Evolutionary conservation across 2,329 filamentous ascomycete species (phyloP), one percentile per base, ranked within the genome.

Genomic region (Cercospora nicotianae): DNA sequence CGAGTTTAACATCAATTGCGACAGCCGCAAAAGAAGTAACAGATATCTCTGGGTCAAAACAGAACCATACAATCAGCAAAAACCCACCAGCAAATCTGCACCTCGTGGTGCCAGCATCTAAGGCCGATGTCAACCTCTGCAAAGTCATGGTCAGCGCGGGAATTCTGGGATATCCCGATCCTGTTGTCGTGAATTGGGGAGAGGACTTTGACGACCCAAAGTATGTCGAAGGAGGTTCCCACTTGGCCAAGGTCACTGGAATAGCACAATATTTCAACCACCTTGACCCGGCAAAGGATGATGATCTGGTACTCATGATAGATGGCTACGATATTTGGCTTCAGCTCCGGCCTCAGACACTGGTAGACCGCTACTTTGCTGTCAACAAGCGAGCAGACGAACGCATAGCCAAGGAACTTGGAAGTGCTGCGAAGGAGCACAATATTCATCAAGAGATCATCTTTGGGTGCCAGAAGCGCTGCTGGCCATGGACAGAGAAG

Each of bases 281-380:
- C 10, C 62, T 77, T 7, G 60, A 67, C 9, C 18, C 66, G 4
- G 63, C 59, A 2, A 58, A 67, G 26, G 73, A 77, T 36, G 74
- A 76, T 2, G 90, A 91, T 75, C 78, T 91, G 13, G 84, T 90
- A 9, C 77, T 91, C 64, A 82, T 91, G 64, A 83, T 88, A 6
- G 89, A 91, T 75, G 87, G 86, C 2, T 84, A 86, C 74, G 87
- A 91, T 66, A 82, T 87, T 0, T 87, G 87, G 79, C 86, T 90
- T 68, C 89, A 91, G 75, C 81, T 91, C 1, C 87, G 88, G 0
- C 84, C 87, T 3, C 85, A 89, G 59, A 82, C 90, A 18, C 78
- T 91, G 67, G 83, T 91, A 77, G 70, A 73, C 51, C 70, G 72
- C n/a, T 74, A 68, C 63, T 73, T 69, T 33, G 79, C 81, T 9